Base-by-base conservation (phyloP, 2,329 filamentous ascomycete species). In the Harringtonia aguacate region DNA sequence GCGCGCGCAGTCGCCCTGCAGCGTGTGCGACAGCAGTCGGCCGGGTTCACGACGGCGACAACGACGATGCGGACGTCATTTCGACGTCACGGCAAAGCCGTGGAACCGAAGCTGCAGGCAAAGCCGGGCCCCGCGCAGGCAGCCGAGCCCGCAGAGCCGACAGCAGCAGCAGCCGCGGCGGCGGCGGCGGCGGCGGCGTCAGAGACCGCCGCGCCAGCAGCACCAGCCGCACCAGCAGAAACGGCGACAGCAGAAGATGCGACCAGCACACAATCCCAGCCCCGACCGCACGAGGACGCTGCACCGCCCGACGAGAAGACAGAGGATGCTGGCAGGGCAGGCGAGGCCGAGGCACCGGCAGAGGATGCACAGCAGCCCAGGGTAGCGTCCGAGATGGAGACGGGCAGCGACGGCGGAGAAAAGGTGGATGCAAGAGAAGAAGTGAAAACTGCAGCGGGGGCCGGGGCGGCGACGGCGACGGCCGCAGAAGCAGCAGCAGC, bases 61-160 rank as follows among this genome's bases (percentile, higher is more conserved):
- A 53, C 54, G 29, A 55, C 58, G 42, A 58, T 63, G 54, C 59
- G 67, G 54, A 58, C 70, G 47, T 53, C 58, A 18, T 75, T 77
- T 53, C 68, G 67, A 43, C 63, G 78, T 42, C 74, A 77, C 55
- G 78, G 78, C 36, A 81, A 76, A 52, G 78, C 72, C 3, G 69
- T 81, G 31, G 75, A 79, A 53, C 77, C 76, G 12, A 54, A 63
- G 7, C 56, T 63, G 2, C 39, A 55, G n/a, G n/a, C n/a, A n/a
- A n/a, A n/a, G 28, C 41, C 52, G 50, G 47, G 50, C 51, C 30
- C 56, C 52, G n/a, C n/a, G n/a, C n/a, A n/a, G n/a, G n/a, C n/a
- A n/a, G n/a, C n/a, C n/a, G n/a, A n/a, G n/a, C n/a, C n/a, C n/a
- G n/a, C n/a, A n/a, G n/a, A 51, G 48, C 38, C 49, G 17, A 15